Evolutionary conservation across 768 basidiomycete genomes (phyloP).

Genomic region (Sistotremastrum niveocremeum): DNA sequence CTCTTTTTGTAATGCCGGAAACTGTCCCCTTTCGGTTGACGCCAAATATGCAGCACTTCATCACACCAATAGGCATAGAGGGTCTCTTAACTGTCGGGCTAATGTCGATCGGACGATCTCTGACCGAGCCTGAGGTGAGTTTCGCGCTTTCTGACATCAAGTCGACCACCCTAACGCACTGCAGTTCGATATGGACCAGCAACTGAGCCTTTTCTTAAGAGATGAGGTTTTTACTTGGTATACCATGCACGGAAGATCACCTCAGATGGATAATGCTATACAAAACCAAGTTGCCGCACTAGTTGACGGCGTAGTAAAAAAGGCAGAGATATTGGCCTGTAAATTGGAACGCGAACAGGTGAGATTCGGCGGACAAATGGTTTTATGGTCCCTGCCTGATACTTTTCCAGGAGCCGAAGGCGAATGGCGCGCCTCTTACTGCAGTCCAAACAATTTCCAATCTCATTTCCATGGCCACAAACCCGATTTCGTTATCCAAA

Average conservation of each 20-base stretch:
- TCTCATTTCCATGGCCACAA: conserved; percentile 75
- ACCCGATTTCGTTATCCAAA: conserved; percentile 70
- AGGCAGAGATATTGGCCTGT: conserved; percentile 75
- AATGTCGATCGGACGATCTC: conserved; percentile 79
- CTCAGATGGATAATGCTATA: conserved; percentile 44
- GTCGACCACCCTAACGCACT: conserved; percentile 2
- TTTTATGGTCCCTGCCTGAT: background rate
- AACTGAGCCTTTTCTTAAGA: conserved; percentile 79
- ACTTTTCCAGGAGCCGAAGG: conserved; percentile 14
- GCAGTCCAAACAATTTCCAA: conserved; percentile 64
- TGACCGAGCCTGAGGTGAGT: conserved; percentile 83
- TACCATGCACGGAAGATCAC: conserved; percentile 39
- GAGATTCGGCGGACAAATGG: conserved; percentile 1
- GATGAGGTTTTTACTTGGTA: conserved; percentile 84
- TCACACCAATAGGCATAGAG: conserved; percentile 81
- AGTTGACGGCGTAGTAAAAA: conserved; percentile 61
- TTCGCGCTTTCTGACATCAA: background rate
- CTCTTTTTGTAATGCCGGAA: conserved; percentile 67
- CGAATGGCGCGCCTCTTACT: conserved; percentile 38
- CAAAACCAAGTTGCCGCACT: conserved; percentile 41
- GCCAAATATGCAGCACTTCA: conserved; percentile 88
- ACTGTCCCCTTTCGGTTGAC: conserved; percentile 95
- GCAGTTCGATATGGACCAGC: conserved; percentile 86
- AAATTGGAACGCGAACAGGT: conserved; percentile 80
- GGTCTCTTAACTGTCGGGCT: conserved; percentile 78